Conservation (phyloP, 352 stramenopile species). For the Pythium plurisporium region DNA sequence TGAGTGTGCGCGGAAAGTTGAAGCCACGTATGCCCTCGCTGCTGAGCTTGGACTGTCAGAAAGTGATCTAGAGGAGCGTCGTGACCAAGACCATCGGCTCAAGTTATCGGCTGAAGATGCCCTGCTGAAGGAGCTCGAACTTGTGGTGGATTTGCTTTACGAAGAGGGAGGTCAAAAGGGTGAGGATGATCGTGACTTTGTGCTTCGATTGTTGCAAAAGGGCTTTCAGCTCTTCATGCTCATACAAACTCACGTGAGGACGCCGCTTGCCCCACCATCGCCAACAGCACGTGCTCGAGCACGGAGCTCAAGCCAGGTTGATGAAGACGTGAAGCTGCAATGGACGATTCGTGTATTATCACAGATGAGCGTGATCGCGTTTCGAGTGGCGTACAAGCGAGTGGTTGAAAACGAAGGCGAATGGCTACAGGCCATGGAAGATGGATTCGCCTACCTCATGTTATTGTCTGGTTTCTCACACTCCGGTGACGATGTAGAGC, state of each 20-base stretch:
- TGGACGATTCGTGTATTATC: conserved; percentile 9
- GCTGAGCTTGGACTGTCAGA: conserved; percentile 60
- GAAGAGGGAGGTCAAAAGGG: conserved; percentile 29
- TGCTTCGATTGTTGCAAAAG: conserved; percentile 56
- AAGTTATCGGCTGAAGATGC: conserved; percentile 36
- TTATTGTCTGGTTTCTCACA: conserved; percentile 20
- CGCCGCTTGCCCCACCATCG: conserved; percentile 5
- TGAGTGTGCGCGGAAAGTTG: conserved; percentile 41
- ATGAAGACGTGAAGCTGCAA: not conserved
- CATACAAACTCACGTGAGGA: conserved; percentile 11
- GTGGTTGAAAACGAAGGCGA: not conserved
- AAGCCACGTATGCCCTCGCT: conserved; percentile 51
- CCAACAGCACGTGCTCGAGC: not conserved
- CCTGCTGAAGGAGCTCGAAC: conserved; percentile 55
- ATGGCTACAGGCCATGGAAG: conserved; percentile 29
- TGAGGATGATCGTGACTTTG: conserved; percentile 33
- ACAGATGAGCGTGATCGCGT: conserved; percentile 6
- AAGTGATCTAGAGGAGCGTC: conserved; percentile 46
- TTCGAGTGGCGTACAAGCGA: conserved; percentile 1
- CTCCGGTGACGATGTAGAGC: conserved; percentile 8
- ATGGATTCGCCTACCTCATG: conserved; percentile 44
- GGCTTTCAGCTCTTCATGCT: conserved; percentile 44
- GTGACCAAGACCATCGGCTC: conserved; percentile 21
- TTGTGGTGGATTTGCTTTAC: conserved; percentile 62
- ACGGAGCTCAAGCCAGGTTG: not conserved